phyloP scores from a whole-genome alignment of 2,329 filamentous ascomycete genomes.

The Arthrinium phaeospermum region DNA sequence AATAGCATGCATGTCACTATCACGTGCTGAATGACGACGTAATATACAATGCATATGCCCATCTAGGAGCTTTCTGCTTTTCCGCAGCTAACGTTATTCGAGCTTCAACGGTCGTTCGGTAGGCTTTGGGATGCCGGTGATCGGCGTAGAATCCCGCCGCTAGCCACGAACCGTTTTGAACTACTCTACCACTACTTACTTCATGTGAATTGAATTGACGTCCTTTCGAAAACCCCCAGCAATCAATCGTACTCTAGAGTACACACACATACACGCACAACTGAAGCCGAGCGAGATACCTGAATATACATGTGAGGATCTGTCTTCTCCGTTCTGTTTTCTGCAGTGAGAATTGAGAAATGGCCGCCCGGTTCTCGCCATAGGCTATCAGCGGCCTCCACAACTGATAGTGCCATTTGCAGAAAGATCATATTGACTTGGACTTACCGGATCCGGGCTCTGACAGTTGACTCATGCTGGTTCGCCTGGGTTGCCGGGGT shows the following conservation, averaged over 20 bases:
- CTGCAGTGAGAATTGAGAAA: constrained; percentile 14
- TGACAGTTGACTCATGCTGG: constrained; percentile 8
- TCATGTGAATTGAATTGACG: neutral
- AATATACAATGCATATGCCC: neutral
- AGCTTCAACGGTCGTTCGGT: neutral
- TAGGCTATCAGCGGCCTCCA: neutral
- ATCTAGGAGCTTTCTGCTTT: neutral
- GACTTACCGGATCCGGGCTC: neutral
- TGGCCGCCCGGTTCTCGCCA: neutral
- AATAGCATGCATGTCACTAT: neutral
- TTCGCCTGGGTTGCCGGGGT: neutral
- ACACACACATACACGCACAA: neutral
- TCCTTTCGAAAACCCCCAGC: neutral
- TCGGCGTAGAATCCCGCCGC: neutral
- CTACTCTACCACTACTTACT: neutral
- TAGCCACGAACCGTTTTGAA: neutral
- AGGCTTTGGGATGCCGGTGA: neutral
- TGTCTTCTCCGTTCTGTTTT: neutral
- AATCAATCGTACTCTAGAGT: neutral
- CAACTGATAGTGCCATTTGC: neutral
- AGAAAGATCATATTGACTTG: neutral
- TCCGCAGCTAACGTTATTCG: neutral
- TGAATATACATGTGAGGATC: neutral
- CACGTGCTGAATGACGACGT: neutral
- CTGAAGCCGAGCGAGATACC: neutral